phyloP scores from a whole-genome alignment of 495 filamentous ascomycete genomes.

The Xylaria cubensis region DNA sequence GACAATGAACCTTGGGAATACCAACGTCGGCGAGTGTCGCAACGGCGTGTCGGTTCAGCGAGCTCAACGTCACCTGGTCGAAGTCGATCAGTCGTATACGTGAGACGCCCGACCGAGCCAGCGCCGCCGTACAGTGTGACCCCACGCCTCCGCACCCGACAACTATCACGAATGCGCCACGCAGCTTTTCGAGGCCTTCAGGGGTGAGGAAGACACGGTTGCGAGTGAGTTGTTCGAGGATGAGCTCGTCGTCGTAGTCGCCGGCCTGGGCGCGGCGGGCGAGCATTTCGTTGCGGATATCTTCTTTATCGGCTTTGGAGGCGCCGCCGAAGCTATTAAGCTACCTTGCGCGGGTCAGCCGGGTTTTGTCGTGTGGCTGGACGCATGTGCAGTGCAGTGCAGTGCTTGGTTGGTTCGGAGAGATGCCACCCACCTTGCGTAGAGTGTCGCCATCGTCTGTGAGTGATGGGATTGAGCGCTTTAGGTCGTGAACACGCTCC shows the following conservation, averaged over 20 bases:
- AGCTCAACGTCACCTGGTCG: conserved; percentile 94
- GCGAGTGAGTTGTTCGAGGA: conserved; percentile 93
- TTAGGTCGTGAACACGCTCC: conserved; percentile 69
- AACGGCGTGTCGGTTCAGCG: conserved; percentile 91
- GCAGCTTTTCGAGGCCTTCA: conserved; percentile 78
- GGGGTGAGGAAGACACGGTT: conserved; percentile 92
- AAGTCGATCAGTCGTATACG: conserved; percentile 94
- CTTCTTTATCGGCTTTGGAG: conserved; percentile 71
- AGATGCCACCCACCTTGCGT: conserved; percentile 38
- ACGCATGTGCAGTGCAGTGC: neutral
- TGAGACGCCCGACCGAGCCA: conserved; percentile 87
- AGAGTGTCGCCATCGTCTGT: conserved; percentile 42
- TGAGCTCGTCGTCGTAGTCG: conserved; percentile 93
- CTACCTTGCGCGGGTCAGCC: conserved; percentile 58
- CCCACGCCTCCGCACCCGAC: conserved; percentile 96
- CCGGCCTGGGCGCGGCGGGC: conserved; percentile 82
- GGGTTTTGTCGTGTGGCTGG: conserved; percentile 42
- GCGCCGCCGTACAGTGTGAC: conserved; percentile 84
- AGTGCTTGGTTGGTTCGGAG: neutral
- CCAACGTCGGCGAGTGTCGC: conserved; percentile 94
- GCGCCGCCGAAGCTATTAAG: conserved; percentile 77
- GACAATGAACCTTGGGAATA: conserved; percentile 88
- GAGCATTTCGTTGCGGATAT: conserved; percentile 75
- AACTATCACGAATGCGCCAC: conserved; percentile 81
- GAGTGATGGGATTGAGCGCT: conserved; percentile 72